Evolutionary conservation across 23 red algal species (phyloP), one percentile per base, ranked within the genome.

Genomic region (Agarophyton chilense): DNA sequence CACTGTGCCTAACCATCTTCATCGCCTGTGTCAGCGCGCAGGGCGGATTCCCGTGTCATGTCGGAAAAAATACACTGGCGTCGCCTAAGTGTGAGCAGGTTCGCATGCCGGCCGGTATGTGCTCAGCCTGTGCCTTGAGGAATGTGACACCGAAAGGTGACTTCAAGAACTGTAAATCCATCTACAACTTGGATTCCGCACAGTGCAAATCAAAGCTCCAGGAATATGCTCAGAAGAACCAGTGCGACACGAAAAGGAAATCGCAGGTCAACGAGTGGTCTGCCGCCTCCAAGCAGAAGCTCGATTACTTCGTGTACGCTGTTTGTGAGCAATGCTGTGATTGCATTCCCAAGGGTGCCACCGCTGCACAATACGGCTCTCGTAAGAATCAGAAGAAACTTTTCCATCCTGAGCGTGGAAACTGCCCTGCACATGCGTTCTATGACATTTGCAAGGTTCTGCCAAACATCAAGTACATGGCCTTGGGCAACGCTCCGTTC

Each of bases 241-340:
- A 19, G 16, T 89, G 84, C 65, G 84, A 89, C 53, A 25, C 26
- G 54, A 62, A 78, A 53, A 26, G 84, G 16, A 52, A 2, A 42
- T 33, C 35, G 71, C 72, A 89, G 41, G 57, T 89, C 70, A 68
- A 77, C 16, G 35, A 29, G 16, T 89, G 58, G 39, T 26, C 19
- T 2, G n/a, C 29, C 2, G n/a, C 35, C 18, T 68, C 58, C 35
- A 77, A 47, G 22, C 33, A 64, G 51, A 43, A 68, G 39, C 71
- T 89, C 67, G 84, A 89, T 42, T 89, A 78, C 54, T 89, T 89
- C 66, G 52, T 79, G 22, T 89, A 89, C 52, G 32, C 84, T 32
- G 45, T 89, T 22, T 77, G 84, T 67, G 84, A 89, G n/a, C 57
- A 79, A 29, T 89, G 84, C 84, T 89, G 84, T 47, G 84, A 89